phyloP scores from a whole-genome alignment of 208 protist genomes.

The Acanthamoeba sp. region DNA sequence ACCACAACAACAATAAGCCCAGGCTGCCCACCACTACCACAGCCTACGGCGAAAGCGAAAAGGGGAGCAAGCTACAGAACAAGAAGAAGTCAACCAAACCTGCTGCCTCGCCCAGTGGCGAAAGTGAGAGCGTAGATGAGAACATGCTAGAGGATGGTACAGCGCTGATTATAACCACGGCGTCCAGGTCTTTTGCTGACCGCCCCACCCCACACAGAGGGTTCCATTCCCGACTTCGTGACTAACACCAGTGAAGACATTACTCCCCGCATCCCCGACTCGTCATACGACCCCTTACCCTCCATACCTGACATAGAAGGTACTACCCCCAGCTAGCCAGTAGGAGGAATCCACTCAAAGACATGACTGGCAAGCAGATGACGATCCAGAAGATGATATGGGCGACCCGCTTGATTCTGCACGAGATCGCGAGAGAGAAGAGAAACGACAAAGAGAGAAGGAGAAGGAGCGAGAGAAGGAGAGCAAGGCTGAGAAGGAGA shows the following conservation, averaged over 20 bases:
- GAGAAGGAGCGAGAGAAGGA: slow-evolving; percentile 3
- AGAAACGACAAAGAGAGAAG: slow-evolving; percentile 30
- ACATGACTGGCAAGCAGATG: neutral
- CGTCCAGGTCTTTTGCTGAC: no score
- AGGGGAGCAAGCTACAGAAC: neutral
- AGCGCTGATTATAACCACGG: no score
- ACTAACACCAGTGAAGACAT: no score
- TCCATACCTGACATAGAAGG: neutral
- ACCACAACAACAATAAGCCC: no score
- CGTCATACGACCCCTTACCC: neutral
- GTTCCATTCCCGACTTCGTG: neutral
- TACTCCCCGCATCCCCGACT: no score
- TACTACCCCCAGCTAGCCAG: neutral
- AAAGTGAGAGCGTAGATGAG: neutral
- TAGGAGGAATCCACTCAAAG: neutral
- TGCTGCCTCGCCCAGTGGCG: neutral
- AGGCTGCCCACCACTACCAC: no score
- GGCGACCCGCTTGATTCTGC: neutral
- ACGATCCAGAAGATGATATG: neutral
- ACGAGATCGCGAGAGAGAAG: neutral
- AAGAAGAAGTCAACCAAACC: neutral
- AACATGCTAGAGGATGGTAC: neutral
- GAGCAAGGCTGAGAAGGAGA: neutral
- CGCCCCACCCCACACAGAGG: neutral
- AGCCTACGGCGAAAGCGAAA: no score